phyloP scores from a whole-genome alignment of 1,139 yeast genomes.

The Saccharomyces pastorianus region DNA sequence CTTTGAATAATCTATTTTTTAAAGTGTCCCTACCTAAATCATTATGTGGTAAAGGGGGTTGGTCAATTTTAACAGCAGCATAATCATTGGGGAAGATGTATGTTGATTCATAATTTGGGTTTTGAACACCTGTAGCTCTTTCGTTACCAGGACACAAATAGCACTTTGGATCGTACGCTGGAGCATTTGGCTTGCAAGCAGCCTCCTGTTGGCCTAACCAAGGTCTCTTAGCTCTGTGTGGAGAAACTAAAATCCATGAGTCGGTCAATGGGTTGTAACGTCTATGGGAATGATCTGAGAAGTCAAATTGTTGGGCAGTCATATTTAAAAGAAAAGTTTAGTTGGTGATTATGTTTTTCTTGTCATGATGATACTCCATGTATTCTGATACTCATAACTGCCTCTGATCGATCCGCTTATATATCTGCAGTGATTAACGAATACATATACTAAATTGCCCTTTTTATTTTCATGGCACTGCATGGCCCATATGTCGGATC shows the following conservation, averaged over 20 bases:
- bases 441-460: no score
- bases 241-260: conserved; percentile 61
- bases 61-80: conserved; percentile 58
- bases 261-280: conserved; percentile 60
- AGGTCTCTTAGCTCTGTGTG: conserved; percentile 71
- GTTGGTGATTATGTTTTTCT: background rate
- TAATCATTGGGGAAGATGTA: conserved; percentile 61
- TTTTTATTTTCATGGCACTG: background rate
- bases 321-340: conserved; percentile 5
- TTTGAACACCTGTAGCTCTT: conserved; percentile 54
- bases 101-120: conserved; percentile 52
- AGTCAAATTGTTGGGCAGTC: conserved; percentile 35
- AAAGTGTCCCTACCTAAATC: conserved; percentile 22
- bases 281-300: conserved; percentile 55
- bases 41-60: conserved; percentile 38
- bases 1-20: conserved; percentile 42
- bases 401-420: background rate
- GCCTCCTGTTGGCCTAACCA: conserved; percentile 74
- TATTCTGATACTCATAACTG: background rate
- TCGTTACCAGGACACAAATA: conserved; percentile 68
- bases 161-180: conserved; percentile 57
- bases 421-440: background rate
- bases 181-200: conserved; percentile 38
- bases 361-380: background rate
- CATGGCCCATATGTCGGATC: background rate